These are phyloP conservation scores for Artemisia tridentata DNA, from an alignment of 129 eudicot species.

Conservation along the genomic window DNA sequence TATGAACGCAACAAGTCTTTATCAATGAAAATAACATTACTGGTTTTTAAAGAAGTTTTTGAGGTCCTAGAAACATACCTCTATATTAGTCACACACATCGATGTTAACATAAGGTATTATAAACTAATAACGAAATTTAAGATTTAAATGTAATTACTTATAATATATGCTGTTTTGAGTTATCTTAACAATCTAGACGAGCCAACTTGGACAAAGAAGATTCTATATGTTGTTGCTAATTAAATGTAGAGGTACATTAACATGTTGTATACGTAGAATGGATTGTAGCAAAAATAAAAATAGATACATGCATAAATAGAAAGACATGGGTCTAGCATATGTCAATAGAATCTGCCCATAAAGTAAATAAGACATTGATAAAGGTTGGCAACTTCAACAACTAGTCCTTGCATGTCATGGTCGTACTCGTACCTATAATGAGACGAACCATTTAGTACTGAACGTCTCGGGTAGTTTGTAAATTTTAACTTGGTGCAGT, in stretches of 20 bases:
- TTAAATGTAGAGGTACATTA: background rate
- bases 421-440: no score
- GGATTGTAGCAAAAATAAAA: background rate
- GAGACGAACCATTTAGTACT: no score
- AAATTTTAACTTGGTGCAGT: no score
- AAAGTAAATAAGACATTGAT: slow-evolving; percentile 28
- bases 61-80: background rate
- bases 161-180: no score
- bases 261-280: background rate
- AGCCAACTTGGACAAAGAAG: background rate
- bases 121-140: no score
- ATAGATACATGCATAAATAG: slow-evolving; percentile 2
- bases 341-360: slow-evolving; percentile 21
- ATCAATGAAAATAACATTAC: background rate
- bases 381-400: slow-evolving; percentile 23
- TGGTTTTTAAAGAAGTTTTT: background rate
- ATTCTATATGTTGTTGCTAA: background rate
- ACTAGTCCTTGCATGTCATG: slow-evolving; percentile 19
- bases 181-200: background rate
- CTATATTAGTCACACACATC: no score
- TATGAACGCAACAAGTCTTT: background rate
- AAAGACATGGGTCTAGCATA: slow-evolving; percentile 16
- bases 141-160: no score
- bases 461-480: no score
- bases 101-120: no score